Conservation (phyloP, 2,329 filamentous ascomycete genomes). For the Pseudocercospora cruenta region DNA sequence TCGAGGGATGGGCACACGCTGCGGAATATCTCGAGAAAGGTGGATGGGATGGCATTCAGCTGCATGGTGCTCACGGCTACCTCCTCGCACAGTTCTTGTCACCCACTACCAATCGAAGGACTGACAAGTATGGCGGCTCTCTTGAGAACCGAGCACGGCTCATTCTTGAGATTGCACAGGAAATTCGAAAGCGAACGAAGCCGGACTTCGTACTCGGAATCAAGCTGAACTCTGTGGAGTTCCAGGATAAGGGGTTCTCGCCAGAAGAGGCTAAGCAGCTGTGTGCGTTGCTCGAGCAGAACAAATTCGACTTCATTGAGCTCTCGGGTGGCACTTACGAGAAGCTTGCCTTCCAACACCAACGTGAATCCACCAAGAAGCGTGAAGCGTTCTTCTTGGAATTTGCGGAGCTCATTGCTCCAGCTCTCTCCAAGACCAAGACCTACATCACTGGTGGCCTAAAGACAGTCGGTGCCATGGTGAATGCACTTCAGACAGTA, state of each 20-base stretch:
- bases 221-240: conserved; percentile 63
- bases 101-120: conserved; percentile 46
- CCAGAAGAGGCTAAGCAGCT: conserved; percentile 53
- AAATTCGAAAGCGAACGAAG: conserved; percentile 43
- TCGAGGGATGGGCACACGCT: conserved; percentile 64
- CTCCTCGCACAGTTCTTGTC: conserved; percentile 51
- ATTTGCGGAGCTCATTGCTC: conserved; percentile 59
- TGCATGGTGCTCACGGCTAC: conserved; percentile 52
- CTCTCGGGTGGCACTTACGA: conserved; percentile 65
- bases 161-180: conserved; percentile 46
- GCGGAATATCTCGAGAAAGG: conserved; percentile 65
- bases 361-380: conserved; percentile 59
- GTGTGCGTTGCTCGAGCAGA: conserved; percentile 47
- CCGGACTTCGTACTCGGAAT: conserved; percentile 55
- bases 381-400: conserved; percentile 60
- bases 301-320: conserved; percentile 61
- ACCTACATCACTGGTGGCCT: conserved; percentile 64
- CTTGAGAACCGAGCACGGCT: conserved; percentile 49
- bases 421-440: conserved; percentile 57
- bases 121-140: conserved; percentile 50
- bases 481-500: conserved; percentile 58
- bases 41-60: conserved; percentile 58
- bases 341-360: conserved; percentile 55
- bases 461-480: conserved; percentile 60
- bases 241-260: conserved; percentile 57